phyloP scores from a whole-genome alignment of 1,284 basidiomycete species.

The Bjerkandera adusta region DNA sequence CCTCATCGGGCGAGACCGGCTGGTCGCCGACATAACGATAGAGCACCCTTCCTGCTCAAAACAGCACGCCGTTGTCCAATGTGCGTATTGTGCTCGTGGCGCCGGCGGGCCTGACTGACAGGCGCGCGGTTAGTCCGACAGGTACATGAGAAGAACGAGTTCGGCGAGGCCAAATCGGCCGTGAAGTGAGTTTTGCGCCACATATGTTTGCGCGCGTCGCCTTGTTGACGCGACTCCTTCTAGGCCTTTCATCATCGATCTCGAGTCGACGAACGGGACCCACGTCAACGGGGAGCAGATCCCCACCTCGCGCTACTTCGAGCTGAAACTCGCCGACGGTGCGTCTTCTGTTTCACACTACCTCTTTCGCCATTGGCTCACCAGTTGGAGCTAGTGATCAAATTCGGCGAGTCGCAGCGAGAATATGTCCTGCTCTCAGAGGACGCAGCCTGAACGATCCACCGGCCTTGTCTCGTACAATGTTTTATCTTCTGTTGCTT shows the following conservation, averaged over 20 bases:
- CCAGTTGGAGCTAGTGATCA: constrained; percentile 63
- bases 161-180: constrained; percentile 71
- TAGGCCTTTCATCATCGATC: constrained; percentile 91
- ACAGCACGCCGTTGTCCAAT: constrained; percentile 97
- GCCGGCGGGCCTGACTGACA: no score
- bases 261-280: constrained; percentile 96
- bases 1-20: constrained; percentile 86
- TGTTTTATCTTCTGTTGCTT: no score
- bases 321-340: constrained; percentile 88
- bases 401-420: constrained; percentile 83
- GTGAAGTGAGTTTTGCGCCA: constrained; percentile 67
- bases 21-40: constrained; percentile 86
- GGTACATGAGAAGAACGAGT: constrained; percentile 85
- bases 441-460: constrained; percentile 60
- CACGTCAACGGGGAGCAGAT: constrained; percentile 87
- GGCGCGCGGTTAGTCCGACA: constrained; percentile 78
- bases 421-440: constrained; percentile 91
- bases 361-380: not conserved
- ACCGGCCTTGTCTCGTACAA: no score
- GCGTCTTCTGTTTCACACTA: constrained; percentile 26
- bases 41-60: constrained; percentile 98
- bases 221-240: constrained; percentile 14
- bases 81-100: constrained; percentile 41
- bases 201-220: constrained; percentile 6
- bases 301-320: constrained; percentile 88